phyloP scores from a whole-genome alignment of 371 early-diverging fungal genomes.

The Rhizopus stolonifer region DNA sequence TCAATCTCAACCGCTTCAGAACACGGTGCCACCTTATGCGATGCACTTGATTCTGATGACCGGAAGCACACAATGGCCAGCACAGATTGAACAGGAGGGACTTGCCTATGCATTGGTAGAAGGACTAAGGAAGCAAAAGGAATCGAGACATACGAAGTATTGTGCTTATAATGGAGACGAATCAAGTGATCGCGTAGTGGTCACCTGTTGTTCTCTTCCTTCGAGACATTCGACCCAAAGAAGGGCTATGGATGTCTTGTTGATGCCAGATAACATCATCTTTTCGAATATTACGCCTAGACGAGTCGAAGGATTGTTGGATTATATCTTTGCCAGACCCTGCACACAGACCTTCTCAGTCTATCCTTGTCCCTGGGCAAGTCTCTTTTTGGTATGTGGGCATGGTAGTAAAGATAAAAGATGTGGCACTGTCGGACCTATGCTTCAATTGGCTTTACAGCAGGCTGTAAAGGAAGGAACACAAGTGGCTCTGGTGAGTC shows the following conservation, averaged over 20 bases:
- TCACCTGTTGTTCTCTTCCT: slow-evolving; percentile 32
- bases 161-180: slow-evolving; percentile 9
- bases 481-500: slow-evolving; percentile 34
- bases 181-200: slow-evolving; percentile 25
- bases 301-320: slow-evolving; percentile 24
- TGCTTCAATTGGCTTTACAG: slow-evolving; percentile 26
- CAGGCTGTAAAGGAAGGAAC: slow-evolving; percentile 20
- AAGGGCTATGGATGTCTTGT: slow-evolving; percentile 23
- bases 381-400: slow-evolving; percentile 35
- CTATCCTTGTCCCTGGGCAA: slow-evolving; percentile 26
- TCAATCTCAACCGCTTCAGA: slow-evolving; percentile 31
- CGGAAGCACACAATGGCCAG: slow-evolving; percentile 36
- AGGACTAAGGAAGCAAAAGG: slow-evolving; percentile 19
- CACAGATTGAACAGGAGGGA: slow-evolving; percentile 44
- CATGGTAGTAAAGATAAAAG: slow-evolving; percentile 39
- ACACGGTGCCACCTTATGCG: slow-evolving; percentile 39
- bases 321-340: slow-evolving; percentile 35
- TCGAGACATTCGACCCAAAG: slow-evolving; percentile 23
- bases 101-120: slow-evolving; percentile 28
- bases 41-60: slow-evolving; percentile 38
- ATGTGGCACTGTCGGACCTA: slow-evolving; percentile 42
- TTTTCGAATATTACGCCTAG: slow-evolving; percentile 36
- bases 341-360: slow-evolving; percentile 22
- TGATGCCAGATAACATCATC: slow-evolving; percentile 41
- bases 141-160: slow-evolving; percentile 11